Conservation (phyloP, 1,139 yeast genomes). For the Scheffersomyces parashehatae region DNA sequence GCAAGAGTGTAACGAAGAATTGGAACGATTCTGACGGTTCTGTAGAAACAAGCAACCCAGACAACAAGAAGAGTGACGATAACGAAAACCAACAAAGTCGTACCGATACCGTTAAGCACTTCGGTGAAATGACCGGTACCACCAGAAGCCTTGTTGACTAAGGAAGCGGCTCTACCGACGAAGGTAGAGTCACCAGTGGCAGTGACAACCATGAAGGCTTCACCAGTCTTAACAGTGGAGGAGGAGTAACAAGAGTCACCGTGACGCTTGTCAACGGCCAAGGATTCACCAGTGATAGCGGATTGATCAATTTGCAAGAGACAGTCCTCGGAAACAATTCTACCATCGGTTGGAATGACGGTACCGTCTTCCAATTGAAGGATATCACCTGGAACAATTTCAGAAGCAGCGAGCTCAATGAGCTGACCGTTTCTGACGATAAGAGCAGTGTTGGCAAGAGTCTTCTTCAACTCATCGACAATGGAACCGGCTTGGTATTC, state of each 20-base stretch:
- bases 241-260: conserved; percentile 93
- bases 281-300: conserved; percentile 97
- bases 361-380: conserved; percentile 92
- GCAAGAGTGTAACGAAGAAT: conserved; percentile 94
- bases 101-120: conserved; percentile 97
- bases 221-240: conserved; percentile 96
- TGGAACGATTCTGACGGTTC: conserved; percentile 84
- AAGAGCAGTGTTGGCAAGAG: conserved; percentile 84
- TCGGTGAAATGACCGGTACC: conserved; percentile 97
- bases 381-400: conserved; percentile 92
- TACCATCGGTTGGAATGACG: conserved; percentile 95
- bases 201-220: conserved; percentile 91
- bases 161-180: conserved; percentile 96
- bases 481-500: conserved; percentile 98
- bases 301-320: conserved; percentile 95
- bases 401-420: conserved; percentile 73
- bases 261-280: conserved; percentile 89
- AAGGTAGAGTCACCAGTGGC: conserved; percentile 93
- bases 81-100: conserved; percentile 85
- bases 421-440: conserved; percentile 84
- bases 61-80: conserved; percentile 84
- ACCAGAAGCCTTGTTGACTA: conserved; percentile 92
- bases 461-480: conserved; percentile 92
- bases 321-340: conserved; percentile 84
- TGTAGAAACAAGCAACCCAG: conserved; percentile 95